Evolutionary conservation across 2,329 filamentous ascomycete species (phyloP), one percentile per base, ranked within the genome.

Genomic region (Exophiala xenobiotica): DNA sequence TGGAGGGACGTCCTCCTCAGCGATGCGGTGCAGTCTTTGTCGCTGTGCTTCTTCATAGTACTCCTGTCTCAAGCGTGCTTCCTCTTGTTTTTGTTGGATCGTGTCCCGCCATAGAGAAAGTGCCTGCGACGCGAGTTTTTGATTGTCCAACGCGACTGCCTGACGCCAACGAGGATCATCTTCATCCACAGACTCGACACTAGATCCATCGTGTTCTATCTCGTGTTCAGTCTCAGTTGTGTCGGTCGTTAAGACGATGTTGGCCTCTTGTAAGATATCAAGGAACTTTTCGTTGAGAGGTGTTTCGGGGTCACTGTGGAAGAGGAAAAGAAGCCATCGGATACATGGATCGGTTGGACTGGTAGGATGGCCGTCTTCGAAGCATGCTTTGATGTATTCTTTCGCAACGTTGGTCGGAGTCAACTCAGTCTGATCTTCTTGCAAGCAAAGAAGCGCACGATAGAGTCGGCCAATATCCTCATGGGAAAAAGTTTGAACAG

Each of bases 241-340:
- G 20, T 51, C 53, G 3, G 49, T 47, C 3, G 52, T 53, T 14
- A 58, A 31, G 20, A 46, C 42, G 16, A 58, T 58, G 31, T 58
- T 41, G 6, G 55, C 55, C 31, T 51, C 49, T 35, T 58, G 33
- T 27, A 58, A 20, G 6, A 55, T 42, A 23, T 58, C 52, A 14
- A 58, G 49, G 19, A 58, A 58, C 14, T 58, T 58, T n/a, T 51
- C 46, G 11, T 53, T 45, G 20, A 55, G 49, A 11, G 55, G 51
- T 2, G 23, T 49, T 2, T 45, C 35, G 8, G 39, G 19, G 14
- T 55, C 55, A 24, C 19, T 39, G 11, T 41, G 14, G 11, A 49
- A 35, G n/a, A 58, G 45, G 27, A 43, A 39, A 5, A 53, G 31
- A 5, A 58, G 42, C 48, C 52, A 58, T 16, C 31, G 24, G 19